Percentiles rank a stretch among this genome's conserved stretches.
Conservation (phyloP, 140 eudicot genomes). For the Flaveria floridana region DNA sequence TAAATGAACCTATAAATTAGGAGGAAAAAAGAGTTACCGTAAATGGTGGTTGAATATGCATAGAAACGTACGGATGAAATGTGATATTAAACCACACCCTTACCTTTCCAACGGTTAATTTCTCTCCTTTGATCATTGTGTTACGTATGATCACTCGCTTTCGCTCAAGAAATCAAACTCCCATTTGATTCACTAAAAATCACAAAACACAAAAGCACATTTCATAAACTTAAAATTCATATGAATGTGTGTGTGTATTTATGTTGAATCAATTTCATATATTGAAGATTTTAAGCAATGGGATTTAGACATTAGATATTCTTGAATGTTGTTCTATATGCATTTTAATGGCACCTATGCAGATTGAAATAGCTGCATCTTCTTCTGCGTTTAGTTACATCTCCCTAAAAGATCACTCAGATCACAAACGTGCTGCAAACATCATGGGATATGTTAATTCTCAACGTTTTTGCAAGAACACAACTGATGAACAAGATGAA, state of each 20-base stretch:
- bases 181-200: constrained; percentile 4
- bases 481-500: constrained; percentile 5
- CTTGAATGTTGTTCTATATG: constrained; percentile 14
- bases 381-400: constrained; percentile 33
- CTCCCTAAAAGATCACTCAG: constrained; percentile 28
- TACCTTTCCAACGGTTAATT: constrained; percentile 22
- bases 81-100: constrained; percentile 5
- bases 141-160: constrained; percentile 5
- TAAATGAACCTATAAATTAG: neutral
- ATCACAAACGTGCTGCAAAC: constrained; percentile 29
- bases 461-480: constrained; percentile 19
- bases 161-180: constrained; percentile 17
- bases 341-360: constrained; percentile 34
- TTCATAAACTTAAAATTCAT: neutral
- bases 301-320: neutral
- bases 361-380: constrained; percentile 34
- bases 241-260: neutral
- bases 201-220: neutral
- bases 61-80: constrained; percentile 22
- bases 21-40: neutral
- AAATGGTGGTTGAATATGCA: constrained; percentile 6
- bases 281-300: neutral
- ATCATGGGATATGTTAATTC: constrained; percentile 26
- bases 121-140: constrained; percentile 24
- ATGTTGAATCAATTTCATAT: constrained; percentile 5